Evolutionary conservation across 371 early-diverging fungal species (phyloP).

Genomic region (Mucor sp.): DNA sequence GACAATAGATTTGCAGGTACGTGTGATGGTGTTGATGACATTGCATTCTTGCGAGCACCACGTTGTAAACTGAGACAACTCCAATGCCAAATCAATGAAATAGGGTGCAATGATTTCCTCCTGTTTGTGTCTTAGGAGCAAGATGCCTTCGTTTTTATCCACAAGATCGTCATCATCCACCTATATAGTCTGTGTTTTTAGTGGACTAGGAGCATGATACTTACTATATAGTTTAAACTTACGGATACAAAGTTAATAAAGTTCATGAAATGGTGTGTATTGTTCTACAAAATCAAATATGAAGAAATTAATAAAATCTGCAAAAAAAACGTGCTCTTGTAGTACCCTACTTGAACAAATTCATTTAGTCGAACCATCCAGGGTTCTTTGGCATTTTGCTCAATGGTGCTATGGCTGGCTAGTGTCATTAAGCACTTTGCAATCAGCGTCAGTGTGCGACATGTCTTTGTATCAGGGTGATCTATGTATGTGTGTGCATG

Average conservation of each 20-base stretch:
- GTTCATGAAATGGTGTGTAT: slow-evolving; percentile 34
- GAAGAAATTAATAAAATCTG: slow-evolving; percentile 1
- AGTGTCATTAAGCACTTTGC: slow-evolving; percentile 84
- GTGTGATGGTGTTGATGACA: slow-evolving; percentile 15
- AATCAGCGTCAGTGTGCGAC: slow-evolving; percentile 73
- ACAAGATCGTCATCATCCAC: slow-evolving; percentile 1
- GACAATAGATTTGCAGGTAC: slow-evolving; percentile 15
- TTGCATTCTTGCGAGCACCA: slow-evolving; percentile 22
- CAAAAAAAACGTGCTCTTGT: slow-evolving; percentile 3
- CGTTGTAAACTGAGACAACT: slow-evolving; percentile 27
- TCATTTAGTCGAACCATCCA: slow-evolving; percentile 75
- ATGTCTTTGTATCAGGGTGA: slow-evolving; percentile 65
- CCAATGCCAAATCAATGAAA: slow-evolving; percentile 31
- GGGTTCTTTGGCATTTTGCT: slow-evolving; percentile 77
- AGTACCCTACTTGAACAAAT: slow-evolving; percentile 45
- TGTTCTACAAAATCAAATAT: slow-evolving; percentile 23
- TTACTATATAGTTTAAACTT: slow-evolving; percentile 1
- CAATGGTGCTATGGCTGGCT: slow-evolving; percentile 66
- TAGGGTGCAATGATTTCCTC: slow-evolving; percentile 25
- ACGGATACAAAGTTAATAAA: slow-evolving; percentile 40
- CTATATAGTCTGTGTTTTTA: neutral
- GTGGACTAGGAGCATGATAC: neutral
- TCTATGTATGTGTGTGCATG: slow-evolving; percentile 30
- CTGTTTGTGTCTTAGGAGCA: slow-evolving; percentile 15
- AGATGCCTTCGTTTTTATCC: slow-evolving; percentile 3